Percentiles rank a stretch among this genome's conserved stretches.
phyloP scores from a whole-genome alignment of 768 basidiomycete genomes.

The Bullera alba region DNA sequence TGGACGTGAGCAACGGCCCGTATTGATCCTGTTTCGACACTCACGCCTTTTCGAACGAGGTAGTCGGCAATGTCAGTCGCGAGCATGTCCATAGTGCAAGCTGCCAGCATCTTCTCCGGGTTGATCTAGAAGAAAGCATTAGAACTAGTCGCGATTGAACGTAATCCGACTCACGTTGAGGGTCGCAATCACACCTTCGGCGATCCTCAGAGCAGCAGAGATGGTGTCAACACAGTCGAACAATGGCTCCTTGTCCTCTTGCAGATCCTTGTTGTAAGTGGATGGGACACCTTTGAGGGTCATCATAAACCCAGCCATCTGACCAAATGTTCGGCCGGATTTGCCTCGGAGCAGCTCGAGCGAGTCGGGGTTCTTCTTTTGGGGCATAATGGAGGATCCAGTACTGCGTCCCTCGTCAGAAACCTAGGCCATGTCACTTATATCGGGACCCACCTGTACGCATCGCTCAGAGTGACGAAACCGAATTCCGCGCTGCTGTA shows the following conservation, averaged over 20 bases:
- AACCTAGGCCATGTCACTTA: not conserved
- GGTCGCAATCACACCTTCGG: slow-evolving; percentile 86
- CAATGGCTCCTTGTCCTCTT: slow-evolving; percentile 93
- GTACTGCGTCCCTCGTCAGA: slow-evolving; percentile 54
- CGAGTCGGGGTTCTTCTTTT: slow-evolving; percentile 93
- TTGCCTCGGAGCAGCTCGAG: slow-evolving; percentile 89
- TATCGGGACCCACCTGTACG: slow-evolving; percentile 64
- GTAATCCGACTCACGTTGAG: slow-evolving; percentile 62
- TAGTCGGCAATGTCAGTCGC: slow-evolving; percentile 96
- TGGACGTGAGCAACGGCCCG: not conserved
- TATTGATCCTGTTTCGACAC: slow-evolving; percentile 42
- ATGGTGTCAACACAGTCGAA: slow-evolving; percentile 87
- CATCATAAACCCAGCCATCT: slow-evolving; percentile 96
- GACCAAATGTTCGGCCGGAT: slow-evolving; percentile 83
- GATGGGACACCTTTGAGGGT: slow-evolving; percentile 91
- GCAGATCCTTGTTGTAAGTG: slow-evolving; percentile 98
- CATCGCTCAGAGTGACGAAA: slow-evolving; percentile 85
- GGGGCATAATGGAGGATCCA: slow-evolving; percentile 97
- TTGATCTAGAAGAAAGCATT: slow-evolving; percentile 59
- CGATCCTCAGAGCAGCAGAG: slow-evolving; percentile 78
- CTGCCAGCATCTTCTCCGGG: slow-evolving; percentile 75
- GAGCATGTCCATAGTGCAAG: slow-evolving; percentile 89
- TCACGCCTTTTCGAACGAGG: slow-evolving; percentile 90
- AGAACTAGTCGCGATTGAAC: not conserved
- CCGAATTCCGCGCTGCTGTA: slow-evolving; percentile 96